Base-by-base conservation (phyloP, 2,329 filamentous ascomycete genomes). In the Colletotrichum sp. region DNA sequence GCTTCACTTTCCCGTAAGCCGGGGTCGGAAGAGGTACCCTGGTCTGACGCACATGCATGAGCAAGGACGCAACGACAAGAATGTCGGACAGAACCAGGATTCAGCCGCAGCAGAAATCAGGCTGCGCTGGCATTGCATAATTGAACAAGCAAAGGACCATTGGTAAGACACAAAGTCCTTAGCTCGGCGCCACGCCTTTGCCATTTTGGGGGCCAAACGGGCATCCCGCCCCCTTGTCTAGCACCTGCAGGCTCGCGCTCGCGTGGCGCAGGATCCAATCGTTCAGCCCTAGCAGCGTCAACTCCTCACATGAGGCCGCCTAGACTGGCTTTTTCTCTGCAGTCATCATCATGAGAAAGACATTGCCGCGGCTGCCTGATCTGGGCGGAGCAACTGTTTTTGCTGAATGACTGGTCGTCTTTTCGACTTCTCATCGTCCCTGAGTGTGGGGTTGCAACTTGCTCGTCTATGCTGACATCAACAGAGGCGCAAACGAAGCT, bases 81-180 rank as follows among this genome's bases (percentile, higher is more conserved):
- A 24, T n/a, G 63, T 66, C 36, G 36, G 36, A 66, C 30, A 49
- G 36, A 30, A 26, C 63, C 32, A 30, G 59, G 66, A 28, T 59
- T 59, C 26, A 59, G 67, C 66, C 36, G 39, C 39, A 64, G n/a
- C 28, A 28, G 63, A 34, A n/a, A 32, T 24, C 49, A 64, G 66
- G 71, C 57, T 70, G 72, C 59, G 72, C 67, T 74, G 72, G 67
- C 72, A 74, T 71, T 71, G 72, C 72, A 74, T 57, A 30, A 44
- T 64, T 62, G 28, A 59, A 28, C 24, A 59, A 59, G 44, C 44
- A 59, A 59, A 59, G 26, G 26, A 30, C 55, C 55, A 59, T 52
- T 52, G 44, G 44, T 52, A 52, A 52, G 44, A 52, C 44, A 30
- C 55, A 59, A 59, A 59, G 26, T 65, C 26, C 34, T 26, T 67